Evolutionary conservation across 2,329 filamentous ascomycete species (phyloP).

Genomic region (Amesomyces nigricolor): DNA sequence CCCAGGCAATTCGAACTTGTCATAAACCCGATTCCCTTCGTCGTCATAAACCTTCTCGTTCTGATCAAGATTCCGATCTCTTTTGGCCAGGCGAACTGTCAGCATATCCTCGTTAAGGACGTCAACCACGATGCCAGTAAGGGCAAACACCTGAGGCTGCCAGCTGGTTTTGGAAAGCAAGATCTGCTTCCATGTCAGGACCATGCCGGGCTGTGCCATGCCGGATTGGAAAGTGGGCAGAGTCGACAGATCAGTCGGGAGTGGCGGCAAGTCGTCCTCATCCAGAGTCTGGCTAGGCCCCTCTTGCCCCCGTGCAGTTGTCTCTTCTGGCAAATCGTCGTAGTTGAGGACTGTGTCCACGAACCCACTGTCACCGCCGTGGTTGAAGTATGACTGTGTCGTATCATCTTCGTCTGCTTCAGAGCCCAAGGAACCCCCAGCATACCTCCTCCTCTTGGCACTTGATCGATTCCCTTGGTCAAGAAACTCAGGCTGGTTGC

Average conservation of each 20-base stretch:
- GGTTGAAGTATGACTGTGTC: slow-evolving; percentile 19
- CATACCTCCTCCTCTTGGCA: slow-evolving; percentile 46
- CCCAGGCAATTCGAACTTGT: slow-evolving; percentile 69
- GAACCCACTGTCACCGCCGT: slow-evolving; percentile 37
- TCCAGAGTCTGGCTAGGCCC: slow-evolving; percentile 27
- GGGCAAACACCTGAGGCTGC: slow-evolving; percentile 57
- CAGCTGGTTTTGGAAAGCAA: slow-evolving; percentile 56
- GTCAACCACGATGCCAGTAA: slow-evolving; percentile 62
- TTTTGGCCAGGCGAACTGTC: slow-evolving; percentile 59
- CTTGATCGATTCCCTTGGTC: slow-evolving; percentile 30
- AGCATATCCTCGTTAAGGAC: slow-evolving; percentile 50
- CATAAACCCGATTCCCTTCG: slow-evolving; percentile 65
- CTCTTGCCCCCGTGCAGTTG: slow-evolving; percentile 16
- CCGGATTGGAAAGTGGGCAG: slow-evolving; percentile 47
- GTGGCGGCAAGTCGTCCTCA: slow-evolving; percentile 55
- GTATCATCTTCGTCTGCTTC: slow-evolving; percentile 6
- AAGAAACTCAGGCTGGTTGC: slow-evolving; percentile 38
- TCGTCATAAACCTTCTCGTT: slow-evolving; percentile 58
- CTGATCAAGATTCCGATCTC: slow-evolving; percentile 55
- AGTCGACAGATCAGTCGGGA: slow-evolving; percentile 52
- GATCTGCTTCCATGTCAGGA: slow-evolving; percentile 64
- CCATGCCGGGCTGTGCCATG: slow-evolving; percentile 52
- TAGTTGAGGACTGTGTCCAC: slow-evolving; percentile 39
- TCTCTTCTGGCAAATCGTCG: slow-evolving; percentile 32
- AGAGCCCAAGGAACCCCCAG: slow-evolving; percentile 37